Percentiles rank a stretch among this genome's conserved stretches.
phyloP scores from a whole-genome alignment of 495 filamentous ascomycete species.

The Haplographium delicatum region DNA sequence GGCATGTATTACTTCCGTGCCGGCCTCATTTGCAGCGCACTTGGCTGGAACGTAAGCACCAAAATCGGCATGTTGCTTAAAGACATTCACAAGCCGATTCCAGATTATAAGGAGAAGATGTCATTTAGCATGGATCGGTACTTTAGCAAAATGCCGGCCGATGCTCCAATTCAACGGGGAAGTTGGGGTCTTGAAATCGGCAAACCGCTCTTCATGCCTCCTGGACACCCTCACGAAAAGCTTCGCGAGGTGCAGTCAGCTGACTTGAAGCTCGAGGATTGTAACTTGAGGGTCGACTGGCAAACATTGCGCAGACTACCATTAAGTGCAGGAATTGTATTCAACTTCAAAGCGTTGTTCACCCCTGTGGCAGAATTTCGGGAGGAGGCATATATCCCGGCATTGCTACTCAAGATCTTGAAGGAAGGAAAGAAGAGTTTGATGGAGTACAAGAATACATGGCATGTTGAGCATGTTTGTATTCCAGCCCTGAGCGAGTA shows the following conservation, averaged over 20 bases:
- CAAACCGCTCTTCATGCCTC: slow-evolving; percentile 71
- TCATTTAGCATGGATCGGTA: slow-evolving; percentile 85
- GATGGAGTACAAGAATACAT: slow-evolving; percentile 82
- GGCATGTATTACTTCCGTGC: slow-evolving; percentile 76
- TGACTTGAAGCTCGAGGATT: slow-evolving; percentile 50
- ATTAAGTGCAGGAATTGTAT: slow-evolving; percentile 67
- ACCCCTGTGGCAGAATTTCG: slow-evolving; percentile 68
- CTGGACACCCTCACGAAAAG: slow-evolving; percentile 62
- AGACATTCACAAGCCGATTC: slow-evolving; percentile 73
- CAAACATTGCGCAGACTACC: slow-evolving; percentile 83
- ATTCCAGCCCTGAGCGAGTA: slow-evolving; percentile 64
- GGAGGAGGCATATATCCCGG: slow-evolving; percentile 70
- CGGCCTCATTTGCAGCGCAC: slow-evolving; percentile 69
- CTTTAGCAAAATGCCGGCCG: slow-evolving; percentile 72
- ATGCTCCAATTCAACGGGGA: slow-evolving; percentile 75
- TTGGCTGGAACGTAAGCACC: slow-evolving; percentile 75
- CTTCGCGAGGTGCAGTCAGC: slow-evolving; percentile 52
- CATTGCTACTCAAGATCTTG: slow-evolving; percentile 60
- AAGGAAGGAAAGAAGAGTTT: slow-evolving; percentile 67
- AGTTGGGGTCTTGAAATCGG: slow-evolving; percentile 85
- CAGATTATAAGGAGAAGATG: slow-evolving; percentile 91
- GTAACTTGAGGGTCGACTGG: slow-evolving; percentile 83
- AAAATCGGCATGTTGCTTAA: slow-evolving; percentile 71
- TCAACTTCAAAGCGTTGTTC: slow-evolving; percentile 92
- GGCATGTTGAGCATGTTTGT: slow-evolving; percentile 74